Evolutionary conservation across 257 asterid species (phyloP).

Genomic region (Salvia rosmarinus): DNA sequence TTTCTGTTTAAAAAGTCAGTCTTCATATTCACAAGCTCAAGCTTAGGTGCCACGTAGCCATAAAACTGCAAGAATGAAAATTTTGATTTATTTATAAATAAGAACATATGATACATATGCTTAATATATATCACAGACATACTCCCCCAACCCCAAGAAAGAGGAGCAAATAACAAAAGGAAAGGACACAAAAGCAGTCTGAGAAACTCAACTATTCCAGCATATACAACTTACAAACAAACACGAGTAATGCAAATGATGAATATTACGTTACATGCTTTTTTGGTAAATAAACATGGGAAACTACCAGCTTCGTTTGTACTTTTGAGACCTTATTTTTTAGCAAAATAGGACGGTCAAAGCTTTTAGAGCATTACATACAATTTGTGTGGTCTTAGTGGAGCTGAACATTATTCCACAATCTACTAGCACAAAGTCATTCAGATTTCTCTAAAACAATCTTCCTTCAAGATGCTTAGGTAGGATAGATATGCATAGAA

Average conservation of each 20-base stretch:
- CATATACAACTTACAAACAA: conserved; percentile 7
- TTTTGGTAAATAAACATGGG: conserved; percentile 7
- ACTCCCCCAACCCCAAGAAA: background rate
- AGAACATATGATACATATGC: background rate
- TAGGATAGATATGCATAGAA: background rate
- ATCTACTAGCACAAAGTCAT: conserved; percentile 14
- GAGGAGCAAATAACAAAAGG: background rate
- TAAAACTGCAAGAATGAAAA: conserved; percentile 70
- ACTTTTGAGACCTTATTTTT: background rate
- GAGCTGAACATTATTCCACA: conserved; percentile 6
- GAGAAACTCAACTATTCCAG: background rate
- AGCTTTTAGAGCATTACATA: conserved; percentile 8
- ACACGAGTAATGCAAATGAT: background rate
- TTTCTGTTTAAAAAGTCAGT: conserved; percentile 83
- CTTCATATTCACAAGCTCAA: conserved; percentile 89
- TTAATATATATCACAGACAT: background rate
- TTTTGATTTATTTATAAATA: conserved; percentile 17
- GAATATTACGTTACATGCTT: background rate
- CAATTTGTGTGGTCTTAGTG: background rate
- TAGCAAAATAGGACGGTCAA: background rate
- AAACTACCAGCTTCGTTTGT: background rate
- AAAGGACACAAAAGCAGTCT: background rate
- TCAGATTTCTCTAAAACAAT: conserved; percentile 13
- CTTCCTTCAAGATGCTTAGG: background rate
- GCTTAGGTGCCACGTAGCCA: conserved; percentile 84